These are phyloP conservation scores for Pythium dissimile DNA, from an alignment of 352 stramenopile species.

Conservation along the genomic window DNA sequence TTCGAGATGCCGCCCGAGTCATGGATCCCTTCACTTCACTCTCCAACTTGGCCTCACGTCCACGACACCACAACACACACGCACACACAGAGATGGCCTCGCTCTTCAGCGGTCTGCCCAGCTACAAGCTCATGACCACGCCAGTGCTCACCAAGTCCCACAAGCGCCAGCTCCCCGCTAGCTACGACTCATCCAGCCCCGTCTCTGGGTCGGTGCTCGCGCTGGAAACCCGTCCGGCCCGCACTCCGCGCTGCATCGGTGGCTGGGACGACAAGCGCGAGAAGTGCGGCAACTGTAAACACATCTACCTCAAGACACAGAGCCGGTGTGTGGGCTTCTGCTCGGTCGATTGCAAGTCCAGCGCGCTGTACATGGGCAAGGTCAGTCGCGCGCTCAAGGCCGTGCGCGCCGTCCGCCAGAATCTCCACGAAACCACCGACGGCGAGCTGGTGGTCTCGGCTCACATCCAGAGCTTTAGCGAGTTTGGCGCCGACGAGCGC, in stretches of 20 bases:
- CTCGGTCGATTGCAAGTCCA: slow-evolving; percentile 87
- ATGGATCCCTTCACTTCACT: neutral
- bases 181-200: neutral
- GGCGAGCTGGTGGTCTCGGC: neutral
- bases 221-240: neutral
- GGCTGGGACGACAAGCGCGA: slow-evolving; percentile 84
- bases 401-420: slow-evolving; percentile 48
- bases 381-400: slow-evolving; percentile 74
- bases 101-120: slow-evolving; percentile 1
- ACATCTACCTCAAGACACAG: slow-evolving; percentile 83
- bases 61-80: neutral
- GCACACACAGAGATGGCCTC: neutral
- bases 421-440: no score
- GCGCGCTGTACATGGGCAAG: slow-evolving; percentile 74
- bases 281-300: slow-evolving; percentile 76
- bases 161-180: neutral
- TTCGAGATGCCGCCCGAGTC: no score
- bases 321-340: slow-evolving; percentile 68
- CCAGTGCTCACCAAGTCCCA: neutral
- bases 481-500: neutral
- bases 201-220: neutral
- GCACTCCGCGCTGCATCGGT: slow-evolving; percentile 32
- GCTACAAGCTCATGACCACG: neutral
- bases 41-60: neutral
- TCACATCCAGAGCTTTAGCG: neutral